Conservation (phyloP, 1,284 basidiomycete genomes). For the Puccinia horiana region DNA sequence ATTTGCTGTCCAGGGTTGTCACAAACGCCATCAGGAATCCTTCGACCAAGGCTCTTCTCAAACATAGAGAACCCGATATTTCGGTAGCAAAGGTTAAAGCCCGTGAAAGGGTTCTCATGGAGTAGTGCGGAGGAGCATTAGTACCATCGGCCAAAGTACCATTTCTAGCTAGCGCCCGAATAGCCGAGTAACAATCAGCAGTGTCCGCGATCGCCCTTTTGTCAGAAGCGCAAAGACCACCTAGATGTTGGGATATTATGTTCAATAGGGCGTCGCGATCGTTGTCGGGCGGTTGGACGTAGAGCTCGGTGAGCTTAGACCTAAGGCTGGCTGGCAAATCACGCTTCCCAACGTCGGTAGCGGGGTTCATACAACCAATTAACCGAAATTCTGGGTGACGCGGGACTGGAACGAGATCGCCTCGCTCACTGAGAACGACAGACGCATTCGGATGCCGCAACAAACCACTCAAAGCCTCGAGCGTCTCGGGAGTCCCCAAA, state of each 20-base stretch:
- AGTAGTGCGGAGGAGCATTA: constrained; percentile 93
- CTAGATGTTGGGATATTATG: constrained; percentile 89
- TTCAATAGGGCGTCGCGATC: constrained; percentile 85
- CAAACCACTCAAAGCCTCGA: constrained; percentile 86
- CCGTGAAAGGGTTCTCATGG: constrained; percentile 91
- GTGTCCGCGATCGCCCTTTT: constrained; percentile 84
- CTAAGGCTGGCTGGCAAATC: constrained; percentile 89
- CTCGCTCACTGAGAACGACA: constrained; percentile 89
- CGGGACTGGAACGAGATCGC: constrained; percentile 82
- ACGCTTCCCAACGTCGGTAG: constrained; percentile 97
- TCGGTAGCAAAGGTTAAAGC: constrained; percentile 89
- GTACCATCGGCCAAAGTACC: constrained; percentile 91
- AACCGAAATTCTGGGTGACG: constrained; percentile 93
- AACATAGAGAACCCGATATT: constrained; percentile 69
- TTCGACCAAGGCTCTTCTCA: constrained; percentile 89
- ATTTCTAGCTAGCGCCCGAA: constrained; percentile 75
- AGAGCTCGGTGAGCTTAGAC: constrained; percentile 90
- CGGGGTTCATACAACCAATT: constrained; percentile 99
- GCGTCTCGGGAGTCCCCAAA: constrained; percentile 86
- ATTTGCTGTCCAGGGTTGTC: constrained; percentile 82
- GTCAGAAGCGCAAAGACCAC: constrained; percentile 78
- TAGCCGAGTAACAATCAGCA: constrained; percentile 82
- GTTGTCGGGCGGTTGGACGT: constrained; percentile 87
- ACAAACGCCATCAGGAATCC: constrained; percentile 97
- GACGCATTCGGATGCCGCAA: constrained; percentile 83